Conservation (phyloP, 176 grass and related monocot genomes). For the Raddia distichophylla region DNA sequence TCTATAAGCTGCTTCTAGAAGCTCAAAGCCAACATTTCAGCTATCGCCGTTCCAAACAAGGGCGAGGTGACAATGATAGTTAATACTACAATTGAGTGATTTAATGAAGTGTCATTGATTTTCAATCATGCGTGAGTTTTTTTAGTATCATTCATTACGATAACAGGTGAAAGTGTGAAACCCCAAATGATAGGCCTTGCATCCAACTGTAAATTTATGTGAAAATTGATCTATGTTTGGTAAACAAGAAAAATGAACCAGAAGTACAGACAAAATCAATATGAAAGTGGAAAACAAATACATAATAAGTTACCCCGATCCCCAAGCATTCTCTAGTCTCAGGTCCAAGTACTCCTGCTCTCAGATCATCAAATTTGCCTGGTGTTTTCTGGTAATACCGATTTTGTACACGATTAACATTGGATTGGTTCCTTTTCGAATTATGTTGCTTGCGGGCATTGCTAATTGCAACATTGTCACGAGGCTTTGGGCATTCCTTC, state of each 20-base stretch:
- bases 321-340: slow-evolving; percentile 96
- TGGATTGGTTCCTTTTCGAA: slow-evolving; percentile 67
- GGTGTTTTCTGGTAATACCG: slow-evolving; percentile 84
- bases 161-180: neutral
- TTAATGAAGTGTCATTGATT: neutral
- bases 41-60: too few species aligned
- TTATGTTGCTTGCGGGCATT: slow-evolving; percentile 83
- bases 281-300: slow-evolving; percentile 4
- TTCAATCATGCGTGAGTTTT: slow-evolving; percentile 12
- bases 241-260: slow-evolving; percentile 9
- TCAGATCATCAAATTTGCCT: slow-evolving; percentile 92
- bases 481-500: slow-evolving; percentile 89
- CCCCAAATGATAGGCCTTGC: slow-evolving; percentile 15
- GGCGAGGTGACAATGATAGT: neutral
- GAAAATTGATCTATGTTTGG: neutral
- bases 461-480: slow-evolving; percentile 81
- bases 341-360: slow-evolving; percentile 78
- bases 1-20: too few species aligned
- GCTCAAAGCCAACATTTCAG: too few species aligned
- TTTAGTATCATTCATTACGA: neutral
- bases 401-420: slow-evolving; percentile 61
- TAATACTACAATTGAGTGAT: neutral
- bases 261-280: slow-evolving; percentile 20
- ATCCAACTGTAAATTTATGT: slow-evolving; percentile 16
- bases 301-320: slow-evolving; percentile 67